phyloP scores from a whole-genome alignment of 176 grass and related monocot species.

The Themeda triandra region DNA sequence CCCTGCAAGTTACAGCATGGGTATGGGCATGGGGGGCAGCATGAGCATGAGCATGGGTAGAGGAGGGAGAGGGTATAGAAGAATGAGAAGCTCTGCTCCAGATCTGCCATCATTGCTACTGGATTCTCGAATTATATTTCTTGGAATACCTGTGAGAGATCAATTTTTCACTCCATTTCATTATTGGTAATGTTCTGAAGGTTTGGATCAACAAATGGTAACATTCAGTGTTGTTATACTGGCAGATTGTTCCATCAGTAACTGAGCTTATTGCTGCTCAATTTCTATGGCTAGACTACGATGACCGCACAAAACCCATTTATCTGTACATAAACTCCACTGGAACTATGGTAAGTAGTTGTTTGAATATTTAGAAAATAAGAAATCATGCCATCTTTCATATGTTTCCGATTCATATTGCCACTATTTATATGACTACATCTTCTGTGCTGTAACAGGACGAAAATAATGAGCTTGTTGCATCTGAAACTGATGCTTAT shows the following conservation, averaged over 20 bases:
- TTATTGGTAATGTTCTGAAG: not conserved
- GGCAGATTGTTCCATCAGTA: constrained; percentile 53
- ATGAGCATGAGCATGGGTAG: constrained; percentile 63
- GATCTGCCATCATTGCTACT: constrained; percentile 87
- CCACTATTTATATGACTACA: not conserved
- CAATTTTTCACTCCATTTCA: not conserved
- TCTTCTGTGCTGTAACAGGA: constrained; percentile 49
- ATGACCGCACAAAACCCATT: constrained; percentile 80
- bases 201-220: constrained; percentile 5
- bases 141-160: constrained; percentile 82
- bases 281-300: constrained; percentile 80
- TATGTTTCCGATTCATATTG: not conserved
- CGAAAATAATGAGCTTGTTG: constrained; percentile 69
- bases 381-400: not conserved
- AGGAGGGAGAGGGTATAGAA: constrained; percentile 56
- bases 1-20: constrained; percentile 63
- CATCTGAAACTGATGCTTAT: constrained; percentile 73
- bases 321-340: constrained; percentile 82
- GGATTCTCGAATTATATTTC: constrained; percentile 74
- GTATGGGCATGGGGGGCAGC: constrained; percentile 50
- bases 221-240: not conserved
- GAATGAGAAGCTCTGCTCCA: constrained; percentile 74
- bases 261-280: constrained; percentile 91
- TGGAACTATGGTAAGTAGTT: constrained; percentile 55
- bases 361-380: not conserved